These are phyloP conservation scores for Diaporthe amygdali DNA, from an alignment of 2,329 filamentous ascomycete species.

Conservation along the genomic window DNA sequence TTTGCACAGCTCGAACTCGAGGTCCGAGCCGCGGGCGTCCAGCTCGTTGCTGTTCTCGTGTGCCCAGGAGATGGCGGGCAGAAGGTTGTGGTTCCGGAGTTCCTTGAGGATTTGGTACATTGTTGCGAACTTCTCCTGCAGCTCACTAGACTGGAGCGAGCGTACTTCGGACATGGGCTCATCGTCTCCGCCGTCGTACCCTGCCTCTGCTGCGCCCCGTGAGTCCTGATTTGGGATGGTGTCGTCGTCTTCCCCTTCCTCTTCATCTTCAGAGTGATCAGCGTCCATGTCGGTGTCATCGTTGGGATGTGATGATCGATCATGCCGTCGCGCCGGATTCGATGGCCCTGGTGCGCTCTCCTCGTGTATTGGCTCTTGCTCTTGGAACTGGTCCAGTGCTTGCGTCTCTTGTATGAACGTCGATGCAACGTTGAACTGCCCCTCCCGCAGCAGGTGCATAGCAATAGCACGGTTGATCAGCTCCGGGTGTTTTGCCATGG, in stretches of 20 bases:
- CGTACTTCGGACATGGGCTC: constrained; percentile 47
- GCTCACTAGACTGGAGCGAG: constrained; percentile 65
- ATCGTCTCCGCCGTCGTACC: constrained; percentile 27
- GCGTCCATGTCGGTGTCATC: constrained; percentile 25
- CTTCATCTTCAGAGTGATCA: constrained; percentile 16
- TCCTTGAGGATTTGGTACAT: constrained; percentile 92
- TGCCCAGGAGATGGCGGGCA: constrained; percentile 89
- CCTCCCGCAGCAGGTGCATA: constrained; percentile 95
- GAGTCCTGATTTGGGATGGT: constrained; percentile 8
- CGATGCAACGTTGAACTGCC: constrained; percentile 86
- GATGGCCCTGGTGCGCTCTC: not conserved
- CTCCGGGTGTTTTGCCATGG: constrained; percentile 73
- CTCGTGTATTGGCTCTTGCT: not conserved
- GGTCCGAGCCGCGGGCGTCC: constrained; percentile 83
- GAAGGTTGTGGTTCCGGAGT: constrained; percentile 75
- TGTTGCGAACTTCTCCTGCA: constrained; percentile 81
- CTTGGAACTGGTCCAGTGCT: constrained; percentile 31
- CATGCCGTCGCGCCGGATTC: not conserved
- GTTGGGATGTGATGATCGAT: not conserved
- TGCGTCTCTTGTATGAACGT: constrained; percentile 80
- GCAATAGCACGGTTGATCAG: constrained; percentile 93
- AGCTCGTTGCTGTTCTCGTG: constrained; percentile 71
- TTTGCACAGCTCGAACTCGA: constrained; percentile 93
- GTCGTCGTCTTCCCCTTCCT: constrained; percentile 5
- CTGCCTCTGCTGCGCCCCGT: not conserved